Evolutionary conservation across 257 asterid species (phyloP).

Genomic region (Scutellaria barbata): DNA sequence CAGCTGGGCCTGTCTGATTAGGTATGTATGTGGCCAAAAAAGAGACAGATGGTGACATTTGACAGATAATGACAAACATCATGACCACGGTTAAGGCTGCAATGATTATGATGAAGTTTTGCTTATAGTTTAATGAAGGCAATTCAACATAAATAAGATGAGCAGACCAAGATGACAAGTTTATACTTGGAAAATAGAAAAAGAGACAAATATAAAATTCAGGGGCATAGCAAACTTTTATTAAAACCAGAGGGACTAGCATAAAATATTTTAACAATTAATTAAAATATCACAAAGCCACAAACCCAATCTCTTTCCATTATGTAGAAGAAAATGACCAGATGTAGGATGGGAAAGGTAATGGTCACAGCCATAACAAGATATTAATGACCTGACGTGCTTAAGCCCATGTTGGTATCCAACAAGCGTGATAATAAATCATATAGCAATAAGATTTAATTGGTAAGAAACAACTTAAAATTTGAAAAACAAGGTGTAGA

Average conservation of each 20-base stretch:
- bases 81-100: not conserved
- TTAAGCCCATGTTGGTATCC: not conserved
- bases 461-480: not conserved
- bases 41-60: not conserved
- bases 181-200: not conserved
- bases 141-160: conserved; percentile 6
- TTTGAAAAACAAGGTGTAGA: not conserved
- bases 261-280: not conserved
- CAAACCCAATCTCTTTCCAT: not conserved
- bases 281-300: not conserved
- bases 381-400: not conserved
- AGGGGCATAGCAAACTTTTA: not conserved
- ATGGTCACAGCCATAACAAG: conserved; percentile 13
- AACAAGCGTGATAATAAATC: conserved; percentile 7
- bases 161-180: not conserved
- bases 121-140: conserved; percentile 1
- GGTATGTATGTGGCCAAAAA: not conserved
- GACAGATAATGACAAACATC: not conserved
- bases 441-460: not conserved
- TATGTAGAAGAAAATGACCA: conserved; percentile 6
- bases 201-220: not conserved
- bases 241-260: not conserved
- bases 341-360: not conserved
- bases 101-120: not conserved
- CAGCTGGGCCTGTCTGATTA: not conserved